Evolutionary conservation across 768 basidiomycete species (phyloP).

Genomic region (Symmetrospora coprosmae): DNA sequence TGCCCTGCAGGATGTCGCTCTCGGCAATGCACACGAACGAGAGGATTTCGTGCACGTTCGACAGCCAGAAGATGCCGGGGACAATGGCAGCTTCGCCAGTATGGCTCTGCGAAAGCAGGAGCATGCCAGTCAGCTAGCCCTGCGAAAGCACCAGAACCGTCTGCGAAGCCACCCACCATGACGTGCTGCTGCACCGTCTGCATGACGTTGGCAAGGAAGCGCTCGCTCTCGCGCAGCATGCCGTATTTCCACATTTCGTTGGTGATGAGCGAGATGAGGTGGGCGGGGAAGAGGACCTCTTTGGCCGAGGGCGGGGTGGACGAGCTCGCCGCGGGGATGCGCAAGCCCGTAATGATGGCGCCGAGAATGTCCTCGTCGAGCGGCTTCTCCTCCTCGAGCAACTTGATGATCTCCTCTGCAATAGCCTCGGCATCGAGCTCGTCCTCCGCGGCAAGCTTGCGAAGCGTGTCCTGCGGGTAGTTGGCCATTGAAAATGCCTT

Average conservation of each 20-base stretch:
- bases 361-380: constrained; percentile 86
- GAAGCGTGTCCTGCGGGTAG: constrained; percentile 7
- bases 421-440: constrained; percentile 68
- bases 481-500: constrained; percentile 11
- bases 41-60: constrained; percentile 97
- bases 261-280: constrained; percentile 90
- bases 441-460: constrained; percentile 38
- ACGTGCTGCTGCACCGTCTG: constrained; percentile 92
- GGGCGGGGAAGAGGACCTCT: constrained; percentile 96
- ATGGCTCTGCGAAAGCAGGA: constrained; percentile 44
- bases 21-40: constrained; percentile 99
- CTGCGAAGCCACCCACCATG: constrained; percentile 53
- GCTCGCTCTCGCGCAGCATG: constrained; percentile 86
- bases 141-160: background rate
- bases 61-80: constrained; percentile 98
- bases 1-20: constrained; percentile 93
- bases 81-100: constrained; percentile 84
- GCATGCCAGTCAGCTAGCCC: background rate
- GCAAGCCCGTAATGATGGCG: constrained; percentile 75
- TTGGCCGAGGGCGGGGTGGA: constrained; percentile 86
- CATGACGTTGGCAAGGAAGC: constrained; percentile 98
- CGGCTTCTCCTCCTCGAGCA: constrained; percentile 77
- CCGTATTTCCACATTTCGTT: constrained; percentile 99
- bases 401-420: constrained; percentile 82
- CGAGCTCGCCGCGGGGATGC: constrained; percentile 78